Conservation (phyloP, 108 stramenopile genomes). For the Skeletonema marinoi region DNA sequence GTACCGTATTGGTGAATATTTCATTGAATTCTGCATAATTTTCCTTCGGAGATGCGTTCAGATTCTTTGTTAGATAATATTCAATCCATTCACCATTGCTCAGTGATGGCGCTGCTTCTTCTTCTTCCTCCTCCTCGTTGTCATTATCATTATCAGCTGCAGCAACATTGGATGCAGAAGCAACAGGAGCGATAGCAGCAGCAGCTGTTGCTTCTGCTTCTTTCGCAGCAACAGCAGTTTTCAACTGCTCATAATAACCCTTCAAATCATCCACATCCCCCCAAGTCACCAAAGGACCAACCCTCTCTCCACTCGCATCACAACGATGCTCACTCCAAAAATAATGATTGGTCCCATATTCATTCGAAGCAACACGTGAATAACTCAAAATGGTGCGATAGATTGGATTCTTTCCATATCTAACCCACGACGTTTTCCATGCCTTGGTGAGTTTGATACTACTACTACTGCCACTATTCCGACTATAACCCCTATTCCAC, state of each 20-base stretch:
- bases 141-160: neutral
- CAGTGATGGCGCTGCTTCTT: neutral
- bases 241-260: neutral
- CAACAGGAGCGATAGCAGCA: neutral
- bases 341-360: conserved; percentile 5
- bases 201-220: neutral
- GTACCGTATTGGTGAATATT: neutral
- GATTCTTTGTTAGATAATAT: conserved; percentile 4
- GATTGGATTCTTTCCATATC: neutral
- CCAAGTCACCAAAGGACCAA: conserved; percentile 16
- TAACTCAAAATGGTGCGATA: conserved; percentile 14
- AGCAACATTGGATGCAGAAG: neutral
- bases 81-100: neutral
- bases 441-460: conserved; percentile 10
- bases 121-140: neutral
- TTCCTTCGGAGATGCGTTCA: conserved; percentile 3
- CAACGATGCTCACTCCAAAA: neutral
- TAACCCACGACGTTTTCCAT: conserved; percentile 10
- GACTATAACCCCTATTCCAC: neutral
- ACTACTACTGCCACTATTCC: too few relatives aligned
- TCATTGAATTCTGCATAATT: conserved; percentile 10
- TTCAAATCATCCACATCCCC: conserved; percentile 17
- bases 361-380: conserved; percentile 12
- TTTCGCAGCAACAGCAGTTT: neutral
- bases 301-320: conserved; percentile 7